These are phyloP conservation scores for Discostella pseudostelligera DNA, from an alignment of 108 stramenopile genomes.

Conservation along the genomic window DNA sequence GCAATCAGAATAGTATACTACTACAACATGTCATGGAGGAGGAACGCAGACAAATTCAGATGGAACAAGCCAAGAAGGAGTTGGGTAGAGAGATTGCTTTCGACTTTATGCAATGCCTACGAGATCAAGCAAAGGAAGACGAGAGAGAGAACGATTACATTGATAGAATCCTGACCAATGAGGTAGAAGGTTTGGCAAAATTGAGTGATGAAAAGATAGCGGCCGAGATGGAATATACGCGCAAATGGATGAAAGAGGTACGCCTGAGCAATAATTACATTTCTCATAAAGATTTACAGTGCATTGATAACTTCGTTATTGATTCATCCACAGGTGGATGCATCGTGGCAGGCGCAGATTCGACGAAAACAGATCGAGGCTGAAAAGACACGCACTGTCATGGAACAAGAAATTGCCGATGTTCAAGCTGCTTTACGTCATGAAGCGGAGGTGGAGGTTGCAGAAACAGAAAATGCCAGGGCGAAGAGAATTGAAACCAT, in stretches of 20 bases:
- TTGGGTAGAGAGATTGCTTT: constrained; percentile 32
- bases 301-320: too few relatives aligned
- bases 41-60: constrained; percentile 31
- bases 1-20: constrained; percentile 38
- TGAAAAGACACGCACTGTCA: constrained; percentile 20
- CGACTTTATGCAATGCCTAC: constrained; percentile 23
- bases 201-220: constrained; percentile 30
- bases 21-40: constrained; percentile 41
- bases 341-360: constrained; percentile 47
- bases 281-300: too few relatives aligned
- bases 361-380: constrained; percentile 35
- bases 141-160: constrained; percentile 26
- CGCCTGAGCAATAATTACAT: too few relatives aligned
- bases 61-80: constrained; percentile 47
- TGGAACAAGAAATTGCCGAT: constrained; percentile 25
- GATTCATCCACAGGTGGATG: constrained; percentile 10
- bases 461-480: constrained; percentile 15
- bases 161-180: constrained; percentile 33
- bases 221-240: constrained; percentile 26
- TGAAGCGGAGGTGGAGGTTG: constrained; percentile 27
- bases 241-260: constrained; percentile 40
- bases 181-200: constrained; percentile 33
- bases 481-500: constrained; percentile 19
- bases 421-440: constrained; percentile 13
- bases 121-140: constrained; percentile 36